These are phyloP conservation scores for Lentinula sp. DNA, from an alignment of 768 basidiomycete genomes.

Conservation along the genomic window DNA sequence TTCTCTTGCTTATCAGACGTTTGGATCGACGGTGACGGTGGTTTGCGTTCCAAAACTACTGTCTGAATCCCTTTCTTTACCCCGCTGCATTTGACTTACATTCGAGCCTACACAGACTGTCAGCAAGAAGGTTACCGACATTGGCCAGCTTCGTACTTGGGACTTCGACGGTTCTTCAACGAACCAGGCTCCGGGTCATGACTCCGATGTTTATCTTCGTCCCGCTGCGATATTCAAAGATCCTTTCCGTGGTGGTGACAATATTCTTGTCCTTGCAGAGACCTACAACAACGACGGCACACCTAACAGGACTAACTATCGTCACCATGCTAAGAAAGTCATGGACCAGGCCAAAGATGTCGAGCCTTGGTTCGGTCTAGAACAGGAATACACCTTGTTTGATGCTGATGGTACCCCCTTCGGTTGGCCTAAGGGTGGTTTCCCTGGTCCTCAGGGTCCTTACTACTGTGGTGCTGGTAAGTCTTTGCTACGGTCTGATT, in stretches of 20 bases:
- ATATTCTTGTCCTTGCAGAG: conserved; percentile 95
- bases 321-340: conserved; percentile 88
- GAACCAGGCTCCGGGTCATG: conserved; percentile 90
- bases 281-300: conserved; percentile 99
- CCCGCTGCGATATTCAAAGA: conserved; percentile 98
- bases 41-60: conserved; percentile 94
- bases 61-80: conserved; percentile 33
- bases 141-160: conserved; percentile 93
- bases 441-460: conserved; percentile 98
- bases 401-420: conserved; percentile 85
- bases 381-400: conserved; percentile 99
- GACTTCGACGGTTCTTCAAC: conserved; percentile 99
- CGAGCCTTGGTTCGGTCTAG: conserved; percentile 95
- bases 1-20: conserved; percentile 55
- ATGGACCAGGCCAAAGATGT: conserved; percentile 86
- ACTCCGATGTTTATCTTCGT: conserved; percentile 98
- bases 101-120: conserved; percentile 57
- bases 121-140: conserved; percentile 77
- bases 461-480: conserved; percentile 99
- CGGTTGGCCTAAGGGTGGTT: conserved; percentile 99
- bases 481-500: conserved; percentile 16
- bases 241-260: conserved; percentile 98
- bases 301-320: conserved; percentile 94
- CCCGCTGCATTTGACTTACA: conserved; percentile 6
- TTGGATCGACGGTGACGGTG: conserved; percentile 96